These are phyloP conservation scores for Polyplosphaeria fusca DNA, from an alignment of 495 filamentous ascomycete species.

Conservation along the genomic window DNA sequence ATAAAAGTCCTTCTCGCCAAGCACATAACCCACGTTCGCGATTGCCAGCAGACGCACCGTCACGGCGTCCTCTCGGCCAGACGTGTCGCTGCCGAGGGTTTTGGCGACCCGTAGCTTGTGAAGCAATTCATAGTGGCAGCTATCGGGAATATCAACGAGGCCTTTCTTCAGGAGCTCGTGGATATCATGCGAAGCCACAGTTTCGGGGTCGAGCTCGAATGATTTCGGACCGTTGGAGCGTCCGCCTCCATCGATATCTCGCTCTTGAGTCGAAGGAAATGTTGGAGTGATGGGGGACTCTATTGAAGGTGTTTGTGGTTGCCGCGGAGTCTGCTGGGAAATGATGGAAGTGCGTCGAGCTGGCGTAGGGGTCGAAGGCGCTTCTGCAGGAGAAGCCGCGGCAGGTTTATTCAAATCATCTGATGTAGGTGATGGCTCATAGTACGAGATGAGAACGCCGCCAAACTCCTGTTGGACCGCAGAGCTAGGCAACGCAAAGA, in stretches of 20 bases:
- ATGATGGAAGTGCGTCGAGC: conserved; percentile 41
- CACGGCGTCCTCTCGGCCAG: conserved; percentile 70
- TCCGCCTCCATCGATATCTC: neutral
- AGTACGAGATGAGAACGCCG: conserved; percentile 63
- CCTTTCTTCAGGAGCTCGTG: conserved; percentile 66
- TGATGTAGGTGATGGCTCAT: conserved; percentile 42
- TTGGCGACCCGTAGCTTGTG: conserved; percentile 77
- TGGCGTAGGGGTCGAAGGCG: conserved; percentile 52
- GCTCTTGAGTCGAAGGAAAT: conserved; percentile 15
- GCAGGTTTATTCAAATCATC: conserved; percentile 20
- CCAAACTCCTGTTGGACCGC: conserved; percentile 65
- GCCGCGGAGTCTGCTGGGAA: conserved; percentile 36
- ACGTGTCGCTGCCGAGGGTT: conserved; percentile 62
- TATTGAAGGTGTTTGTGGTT: conserved; percentile 51
- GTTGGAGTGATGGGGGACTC: conserved; percentile 46
- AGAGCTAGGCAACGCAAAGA: conserved; percentile 55
- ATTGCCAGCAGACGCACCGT: conserved; percentile 80
- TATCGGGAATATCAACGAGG: conserved; percentile 64
- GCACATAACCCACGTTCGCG: conserved; percentile 87
- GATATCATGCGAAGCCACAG: conserved; percentile 57
- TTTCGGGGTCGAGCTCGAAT: conserved; percentile 67
- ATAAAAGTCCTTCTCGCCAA: conserved; percentile 71
- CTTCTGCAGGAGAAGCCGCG: conserved; percentile 6
- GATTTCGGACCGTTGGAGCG: conserved; percentile 46
- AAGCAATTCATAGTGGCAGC: conserved; percentile 80